Evolutionary conservation across 2,329 filamentous ascomycete species (phyloP), one percentile per base, ranked within the genome.

Genomic region (Venturia carpophila): DNA sequence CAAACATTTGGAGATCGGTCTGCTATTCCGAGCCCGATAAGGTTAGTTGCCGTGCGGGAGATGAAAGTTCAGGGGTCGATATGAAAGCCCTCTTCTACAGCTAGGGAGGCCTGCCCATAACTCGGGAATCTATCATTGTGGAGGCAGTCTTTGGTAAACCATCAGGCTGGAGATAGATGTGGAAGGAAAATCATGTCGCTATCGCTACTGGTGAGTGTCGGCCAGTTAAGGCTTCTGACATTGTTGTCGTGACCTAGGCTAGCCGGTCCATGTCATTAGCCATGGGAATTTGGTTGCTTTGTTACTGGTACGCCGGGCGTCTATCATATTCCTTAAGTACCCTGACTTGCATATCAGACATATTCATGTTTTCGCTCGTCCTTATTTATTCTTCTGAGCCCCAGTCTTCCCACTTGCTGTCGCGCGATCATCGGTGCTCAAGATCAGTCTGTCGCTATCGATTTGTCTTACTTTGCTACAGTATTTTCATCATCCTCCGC

Each of bases 1-100:
- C 30, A 34, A 34, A 34, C 3, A 6, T 34, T 27, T 52, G 21
- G 21, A 30, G 24, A 52, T 30, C n/a, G 24, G 13, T 27, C 9
- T 27, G 47, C 24, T 30, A 30, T 52, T 52, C 47, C 47, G n/a
- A 52, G 15, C 21, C 47, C 13, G 47, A 52, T 27, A 11, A 27
- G 21, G 47, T 52, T 52, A 52, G 47, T 27, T 52, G 47, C 47
- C 47, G 47, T n/a, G n/a, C 47, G 47, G 47, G n/a, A 27, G 47
- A 27, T 52, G 21, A 52, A n/a, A 19, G 42, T 19, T 19, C 42
- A 45, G 42, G 17, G 42, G 42, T 5, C 17, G 1, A n/a, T 10
- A 52, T 52, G 47, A 52, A 52, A 45, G 42, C 42, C 3, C 30
- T 34, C 30, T 34, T 34, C 42, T 3, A 24, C 3, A 21, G 13